phyloP scores from a whole-genome alignment of 140 eudicot genomes.

The Bidens hawaiensis region DNA sequence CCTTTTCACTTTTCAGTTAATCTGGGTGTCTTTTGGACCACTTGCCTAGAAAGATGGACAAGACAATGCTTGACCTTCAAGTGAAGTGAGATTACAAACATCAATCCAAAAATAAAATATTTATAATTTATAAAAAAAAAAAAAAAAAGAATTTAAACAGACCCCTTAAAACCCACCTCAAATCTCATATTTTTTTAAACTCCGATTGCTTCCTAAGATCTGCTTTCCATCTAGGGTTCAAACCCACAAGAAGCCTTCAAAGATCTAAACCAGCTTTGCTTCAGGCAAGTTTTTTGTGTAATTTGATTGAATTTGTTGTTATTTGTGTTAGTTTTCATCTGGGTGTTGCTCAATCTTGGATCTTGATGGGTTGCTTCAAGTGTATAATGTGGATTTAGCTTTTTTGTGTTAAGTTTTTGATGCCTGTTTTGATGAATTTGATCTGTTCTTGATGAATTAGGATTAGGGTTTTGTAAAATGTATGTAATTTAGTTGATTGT shows the following conservation, averaged over 20 bases:
- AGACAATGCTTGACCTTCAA: constrained; percentile 12
- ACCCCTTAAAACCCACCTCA: constrained; percentile 19
- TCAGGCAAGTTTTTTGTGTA: constrained; percentile 11
- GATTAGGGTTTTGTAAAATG: constrained; percentile 13
- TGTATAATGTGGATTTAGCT: neutral
- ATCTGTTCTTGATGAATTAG: too few relatives aligned
- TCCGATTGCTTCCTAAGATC: constrained; percentile 39
- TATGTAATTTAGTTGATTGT: neutral
- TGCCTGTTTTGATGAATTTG: constrained; percentile 1
- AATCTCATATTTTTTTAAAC: constrained; percentile 24
- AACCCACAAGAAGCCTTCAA: too few relatives aligned
- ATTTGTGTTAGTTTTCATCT: constrained; percentile 2
- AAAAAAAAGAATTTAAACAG: neutral
- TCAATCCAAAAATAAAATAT: constrained; percentile 15
- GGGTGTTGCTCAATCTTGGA: constrained; percentile 11
- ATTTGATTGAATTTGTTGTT: constrained; percentile 3
- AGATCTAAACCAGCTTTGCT: constrained; percentile 10
- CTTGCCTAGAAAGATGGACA: constrained; percentile 6
- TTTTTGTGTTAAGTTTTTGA: constrained; percentile 1
- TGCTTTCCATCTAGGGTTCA: constrained; percentile 3
- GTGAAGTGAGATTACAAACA: constrained; percentile 21
- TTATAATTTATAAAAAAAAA: neutral
- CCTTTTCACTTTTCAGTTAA: constrained; percentile 13
- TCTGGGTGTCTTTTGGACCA: constrained; percentile 24
- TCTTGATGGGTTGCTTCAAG: constrained; percentile 6